Base-by-base conservation (phyloP, 805 yeast species). In the Starmerella asiatica region DNA sequence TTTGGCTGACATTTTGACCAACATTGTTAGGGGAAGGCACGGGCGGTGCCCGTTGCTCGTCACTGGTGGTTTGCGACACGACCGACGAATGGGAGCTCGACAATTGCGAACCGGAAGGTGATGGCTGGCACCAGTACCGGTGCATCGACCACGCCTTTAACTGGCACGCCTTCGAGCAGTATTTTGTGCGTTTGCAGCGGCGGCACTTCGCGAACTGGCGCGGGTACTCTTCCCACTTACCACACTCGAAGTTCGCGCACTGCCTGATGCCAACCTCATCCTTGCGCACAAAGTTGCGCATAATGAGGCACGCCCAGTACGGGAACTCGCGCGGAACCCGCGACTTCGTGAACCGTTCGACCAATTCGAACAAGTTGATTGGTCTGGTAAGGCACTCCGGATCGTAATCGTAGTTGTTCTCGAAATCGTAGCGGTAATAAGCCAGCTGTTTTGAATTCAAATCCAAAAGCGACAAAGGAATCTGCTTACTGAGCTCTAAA, bases 251-350 rank as follows among this genome's bases (percentile, higher is more conserved):
- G 56, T 78, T 79, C 1, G 96, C 95, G 60, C 98, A 88, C 61
- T 91, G 97, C 38, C 97, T 70, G 23, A 88, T 79, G 1, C 96
- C 95, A 15, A 88, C 88, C 55, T 86, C 96, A 57, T 88, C 91
- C 53, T 86, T 76, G 42, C 96, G 71, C 56, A 95, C 88, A 1
- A 94, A 85, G 58, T 91, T 91, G 40, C 97, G 69, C 86, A 91
- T 91, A 29, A 86, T 84, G n/a, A 88, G 94, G 3, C 94, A 91
- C 2, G 96, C 83, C 98, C 98, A 88, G 59, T 86, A 85, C 50
- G 80, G 78, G 67, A 85, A 75, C 50, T 86, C 95, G 32, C 77
- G 72, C 3, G 83, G 74, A 49, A 79, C 73, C 38, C 70, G 66
- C 40, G 69, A 68, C 16, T 73, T 71, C 0, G 97, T 88, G 56